Evolutionary conservation across 805 yeast species (phyloP).

Genomic region (Pichia sporocuriosa): DNA sequence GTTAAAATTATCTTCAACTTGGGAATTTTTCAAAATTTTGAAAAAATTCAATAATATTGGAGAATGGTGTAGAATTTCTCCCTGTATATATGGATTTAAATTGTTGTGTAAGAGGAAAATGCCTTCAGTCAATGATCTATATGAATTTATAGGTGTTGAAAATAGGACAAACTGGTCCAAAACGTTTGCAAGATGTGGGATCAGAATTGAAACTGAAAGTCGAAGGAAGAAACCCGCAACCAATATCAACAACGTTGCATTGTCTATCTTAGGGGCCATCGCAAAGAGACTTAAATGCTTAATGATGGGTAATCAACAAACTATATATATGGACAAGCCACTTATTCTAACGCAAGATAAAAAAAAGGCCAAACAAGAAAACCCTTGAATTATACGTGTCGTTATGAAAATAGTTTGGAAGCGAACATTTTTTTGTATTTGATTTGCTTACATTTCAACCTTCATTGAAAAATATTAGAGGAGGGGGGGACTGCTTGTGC

Average conservation of each 20-base stretch:
- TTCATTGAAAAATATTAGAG: too few species aligned
- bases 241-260: constrained; percentile 11
- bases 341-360: too few species aligned
- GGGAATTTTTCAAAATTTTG: constrained; percentile 29
- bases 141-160: constrained; percentile 70
- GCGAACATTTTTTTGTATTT: too few species aligned
- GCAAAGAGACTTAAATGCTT: background rate
- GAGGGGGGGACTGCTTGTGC: too few species aligned
- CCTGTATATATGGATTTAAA: constrained; percentile 60
- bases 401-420: too few species aligned
- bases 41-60: constrained; percentile 60
- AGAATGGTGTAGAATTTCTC: constrained; percentile 83
- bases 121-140: constrained; percentile 58
- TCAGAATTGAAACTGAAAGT: constrained; percentile 20
- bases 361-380: too few species aligned
- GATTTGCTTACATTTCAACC: too few species aligned
- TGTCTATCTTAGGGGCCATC: constrained; percentile 3
- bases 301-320: too few species aligned
- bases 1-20: constrained; percentile 11
- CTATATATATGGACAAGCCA: too few species aligned
- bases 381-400: too few species aligned
- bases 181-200: constrained; percentile 27
- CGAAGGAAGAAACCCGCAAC: constrained; percentile 23
- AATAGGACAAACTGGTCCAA: constrained; percentile 52
- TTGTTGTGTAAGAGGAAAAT: constrained; percentile 50